Base-by-base conservation (phyloP, 176 grass and related monocot species). In the Tuctoria greenei region DNA sequence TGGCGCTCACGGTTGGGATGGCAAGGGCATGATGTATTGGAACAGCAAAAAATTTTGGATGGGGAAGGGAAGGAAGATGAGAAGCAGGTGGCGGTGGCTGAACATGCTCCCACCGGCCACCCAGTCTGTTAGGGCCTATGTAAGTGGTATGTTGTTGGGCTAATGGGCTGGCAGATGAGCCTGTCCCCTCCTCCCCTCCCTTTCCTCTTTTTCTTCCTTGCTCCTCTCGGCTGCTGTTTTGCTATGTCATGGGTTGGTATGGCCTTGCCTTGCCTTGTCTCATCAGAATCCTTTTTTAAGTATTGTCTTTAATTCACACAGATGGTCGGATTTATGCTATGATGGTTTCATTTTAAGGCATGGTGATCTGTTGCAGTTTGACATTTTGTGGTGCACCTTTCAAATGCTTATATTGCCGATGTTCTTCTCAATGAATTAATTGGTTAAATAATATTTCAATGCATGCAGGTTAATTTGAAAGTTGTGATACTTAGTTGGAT, bases 401-500 rank as follows among this genome's bases (percentile, higher is more conserved):
- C 11, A 49, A 37, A 54, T 17, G 8, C 40, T 70, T 63, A 54
- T 39, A 18, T 50, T 67, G 25, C 17, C 55, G 7, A 15, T 41
- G 16, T 21, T 80, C 47, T 58, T 71, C 31, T 41, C 12, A 21
- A 15, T 23, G 23, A 59, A 49, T 41, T 75, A 71, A 42, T 75
- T 75, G 26, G 44, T 2, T 13, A 49, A 64, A 16, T 59, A 18
- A 66, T 67, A 37, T 71, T 64, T 75, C 61, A 18, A 16, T 49
- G 26, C 55, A 26, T 70, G 43, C 49, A 81, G 72, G 35, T 31
- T 55, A 66, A 16, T 76, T 24, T 36, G 4, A 34, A 69, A 80
- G 50, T 44, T 55, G 55, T 56, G 46, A 36, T 39, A 36, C 39
- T 78, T 56, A 41, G 8, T 82, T 87, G 50, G 73, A 75, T 86